A percentile compares a stretch with the other conserved stretches of the same genome.
Conservation (phyloP, 306 rosid genomes). For the Rosa lucieae region DNA sequence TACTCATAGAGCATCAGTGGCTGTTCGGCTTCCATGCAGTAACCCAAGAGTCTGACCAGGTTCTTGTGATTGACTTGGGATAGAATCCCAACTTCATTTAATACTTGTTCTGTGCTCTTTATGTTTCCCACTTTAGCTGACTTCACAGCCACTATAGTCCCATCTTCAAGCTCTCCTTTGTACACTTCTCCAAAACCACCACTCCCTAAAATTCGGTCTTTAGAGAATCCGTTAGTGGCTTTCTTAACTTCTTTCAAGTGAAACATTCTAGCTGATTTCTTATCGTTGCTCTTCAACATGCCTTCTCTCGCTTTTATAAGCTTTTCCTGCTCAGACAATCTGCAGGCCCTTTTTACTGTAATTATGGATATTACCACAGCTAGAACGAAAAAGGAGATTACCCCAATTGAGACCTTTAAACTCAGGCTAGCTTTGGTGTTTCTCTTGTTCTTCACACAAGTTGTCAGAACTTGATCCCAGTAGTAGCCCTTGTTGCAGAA, state of each 20-base stretch:
- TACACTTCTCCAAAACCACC: constrained; percentile 97
- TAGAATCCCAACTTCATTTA: constrained; percentile 88
- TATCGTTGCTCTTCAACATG: constrained; percentile 49
- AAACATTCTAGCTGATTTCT: constrained; percentile 63
- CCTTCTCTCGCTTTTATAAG: constrained; percentile 59
- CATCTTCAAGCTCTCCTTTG: constrained; percentile 78
- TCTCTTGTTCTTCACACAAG: constrained; percentile 50
- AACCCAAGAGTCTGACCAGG: constrained; percentile 83
- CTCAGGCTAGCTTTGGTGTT: constrained; percentile 38
- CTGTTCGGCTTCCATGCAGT: constrained; percentile 79
- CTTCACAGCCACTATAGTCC: constrained; percentile 80
- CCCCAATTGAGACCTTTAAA: constrained; percentile 45
- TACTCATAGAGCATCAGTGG: constrained; percentile 93
- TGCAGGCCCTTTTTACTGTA: constrained; percentile 39
- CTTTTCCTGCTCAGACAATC: constrained; percentile 35
- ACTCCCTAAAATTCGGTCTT: constrained; percentile 62
- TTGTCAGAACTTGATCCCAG: constrained; percentile 64
- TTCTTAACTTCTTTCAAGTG: constrained; percentile 73
- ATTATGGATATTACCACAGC: constrained; percentile 40
- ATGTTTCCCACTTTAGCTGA: constrained; percentile 84
- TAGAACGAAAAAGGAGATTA: constrained; percentile 44
- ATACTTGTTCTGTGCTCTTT: constrained; percentile 85
- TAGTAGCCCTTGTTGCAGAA: constrained; percentile 56
- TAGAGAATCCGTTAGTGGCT: constrained; percentile 73
- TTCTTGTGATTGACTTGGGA: constrained; percentile 92